Evolutionary conservation across 208 protist species (phyloP), one percentile per base, ranked within the genome.

Genomic region (Leishmania tarentolae): DNA sequence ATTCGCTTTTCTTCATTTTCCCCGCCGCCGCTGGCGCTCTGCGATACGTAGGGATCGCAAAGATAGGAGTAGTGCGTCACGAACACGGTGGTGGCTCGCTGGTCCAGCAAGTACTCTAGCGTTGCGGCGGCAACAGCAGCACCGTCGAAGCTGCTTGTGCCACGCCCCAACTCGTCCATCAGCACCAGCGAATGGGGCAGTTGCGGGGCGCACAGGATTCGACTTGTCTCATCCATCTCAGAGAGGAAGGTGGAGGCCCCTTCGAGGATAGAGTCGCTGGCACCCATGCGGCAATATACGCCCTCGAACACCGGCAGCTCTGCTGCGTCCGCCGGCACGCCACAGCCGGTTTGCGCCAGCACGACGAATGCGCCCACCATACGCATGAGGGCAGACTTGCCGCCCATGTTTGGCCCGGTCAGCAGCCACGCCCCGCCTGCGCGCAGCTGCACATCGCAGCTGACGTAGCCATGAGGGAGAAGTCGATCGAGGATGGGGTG

Each of bases 151-250:
- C 95, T 99, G 65, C 92, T 94, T 44, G 99, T 99, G 37, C 99
- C 99, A 40, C 98, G 83, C 17, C 98, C 98, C 1, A 99, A 81
- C 79, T 99, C 98, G 85, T 99, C 98, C 83, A 99, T 93, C 71
- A 99, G 86, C 17, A 99, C 97, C 11, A 99, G 89, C 3, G 97
- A 95, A 24, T 74, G 78, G 7, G 79, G 31, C 0, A 99, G 98
- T 3, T 82, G 78, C 13, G 87, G 78, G 8, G 95, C 70, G 44
- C 83, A 84, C 19, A 99, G 74, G 81, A 99, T 99, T 11, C 89
- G 89, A 46, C 95, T 91, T 5, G 98, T 99, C 87, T 99, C 98
- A 11, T 92, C 76, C 97, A 99, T 99, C 83, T 99, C 99, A 0
- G 97, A 94, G 75, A 99, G 90, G 83, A 99, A 99, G 6, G 98